phyloP scores from a whole-genome alignment of 2,329 filamentous ascomycete genomes.

The Drechslerella coelobrocha region DNA sequence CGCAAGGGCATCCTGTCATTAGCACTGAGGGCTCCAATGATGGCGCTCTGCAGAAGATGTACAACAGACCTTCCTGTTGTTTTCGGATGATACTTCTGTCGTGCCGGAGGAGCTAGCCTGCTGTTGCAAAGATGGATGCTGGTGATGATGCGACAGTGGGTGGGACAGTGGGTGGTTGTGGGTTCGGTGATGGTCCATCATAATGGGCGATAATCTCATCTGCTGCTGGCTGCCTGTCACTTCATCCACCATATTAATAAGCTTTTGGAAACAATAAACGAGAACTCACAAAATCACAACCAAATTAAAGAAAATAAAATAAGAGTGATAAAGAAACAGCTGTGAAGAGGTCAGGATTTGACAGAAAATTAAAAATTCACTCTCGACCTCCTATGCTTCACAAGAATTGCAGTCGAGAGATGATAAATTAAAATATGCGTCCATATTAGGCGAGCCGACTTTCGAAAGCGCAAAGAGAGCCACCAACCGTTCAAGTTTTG shows the following conservation, averaged over 20 bases:
- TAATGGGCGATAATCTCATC: slow-evolving; percentile 36
- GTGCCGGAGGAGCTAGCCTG: slow-evolving; percentile 11
- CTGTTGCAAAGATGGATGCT: slow-evolving; percentile 21
- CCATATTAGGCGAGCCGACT: no score
- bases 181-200: slow-evolving; percentile 48
- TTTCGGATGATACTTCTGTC: slow-evolving; percentile 34
- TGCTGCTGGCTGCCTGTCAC: slow-evolving; percentile 13
- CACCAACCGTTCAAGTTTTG: slow-evolving; percentile 40
- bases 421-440: no score
- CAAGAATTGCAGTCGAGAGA: no score
- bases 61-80: slow-evolving; percentile 41
- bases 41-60: background rate
- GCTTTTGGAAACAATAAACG: background rate
- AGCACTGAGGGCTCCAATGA: background rate
- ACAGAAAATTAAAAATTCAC: no score
- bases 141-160: slow-evolving; percentile 21
- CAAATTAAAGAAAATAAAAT: background rate
- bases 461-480: background rate
- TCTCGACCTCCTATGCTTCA: no score
- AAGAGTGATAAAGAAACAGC: background rate
- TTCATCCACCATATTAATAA: background rate
- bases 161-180: slow-evolving; percentile 35
- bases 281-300: background rate
- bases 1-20: no score
- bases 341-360: background rate